Evolutionary conservation across 2,329 filamentous ascomycete genomes (phyloP).

Genomic region (Ophiocordyceps camponoti-floridani): DNA sequence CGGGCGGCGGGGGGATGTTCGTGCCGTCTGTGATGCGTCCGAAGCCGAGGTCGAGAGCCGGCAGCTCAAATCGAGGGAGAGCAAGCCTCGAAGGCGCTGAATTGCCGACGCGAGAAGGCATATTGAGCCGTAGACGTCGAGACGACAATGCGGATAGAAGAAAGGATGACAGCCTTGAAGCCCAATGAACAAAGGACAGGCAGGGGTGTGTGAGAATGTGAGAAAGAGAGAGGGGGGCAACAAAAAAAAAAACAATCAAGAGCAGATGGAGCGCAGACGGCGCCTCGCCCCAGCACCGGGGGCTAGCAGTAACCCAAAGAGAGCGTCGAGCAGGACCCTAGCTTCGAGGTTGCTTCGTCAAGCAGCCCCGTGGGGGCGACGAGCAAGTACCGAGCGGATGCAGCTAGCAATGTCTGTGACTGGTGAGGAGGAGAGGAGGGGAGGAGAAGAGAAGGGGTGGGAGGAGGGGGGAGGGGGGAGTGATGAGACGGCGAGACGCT

Average conservation of each 20-base stretch:
- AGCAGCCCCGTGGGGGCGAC: not conserved
- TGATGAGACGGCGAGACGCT: too few species aligned
- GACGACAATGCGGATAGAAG: not conserved
- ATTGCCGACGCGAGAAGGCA: constrained; percentile 15
- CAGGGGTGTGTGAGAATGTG: not conserved
- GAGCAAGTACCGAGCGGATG: not conserved
- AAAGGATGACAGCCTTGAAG: not conserved
- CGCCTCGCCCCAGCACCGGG: not conserved
- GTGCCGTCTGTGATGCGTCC: constrained; percentile 42
- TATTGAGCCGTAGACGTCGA: constrained; percentile 3
- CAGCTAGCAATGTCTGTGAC: not conserved
- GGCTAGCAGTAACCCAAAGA: not conserved
- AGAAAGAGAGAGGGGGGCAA: not conserved
- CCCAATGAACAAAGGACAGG: not conserved
- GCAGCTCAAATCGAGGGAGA: constrained; percentile 32
- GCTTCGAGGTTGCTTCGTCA: not conserved
- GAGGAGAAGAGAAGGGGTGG: not conserved
- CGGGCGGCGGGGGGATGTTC: constrained; percentile 36
- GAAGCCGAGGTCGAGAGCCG: constrained; percentile 39
- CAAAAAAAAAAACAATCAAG: not conserved
- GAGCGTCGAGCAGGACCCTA: not conserved
- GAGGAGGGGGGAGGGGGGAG: not conserved
- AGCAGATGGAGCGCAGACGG: not conserved
- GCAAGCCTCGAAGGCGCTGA: constrained; percentile 5
- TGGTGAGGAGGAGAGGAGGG: not conserved